Conservation (phyloP, 495 filamentous ascomycete species). For the Tuber microsphaerosporum region DNA sequence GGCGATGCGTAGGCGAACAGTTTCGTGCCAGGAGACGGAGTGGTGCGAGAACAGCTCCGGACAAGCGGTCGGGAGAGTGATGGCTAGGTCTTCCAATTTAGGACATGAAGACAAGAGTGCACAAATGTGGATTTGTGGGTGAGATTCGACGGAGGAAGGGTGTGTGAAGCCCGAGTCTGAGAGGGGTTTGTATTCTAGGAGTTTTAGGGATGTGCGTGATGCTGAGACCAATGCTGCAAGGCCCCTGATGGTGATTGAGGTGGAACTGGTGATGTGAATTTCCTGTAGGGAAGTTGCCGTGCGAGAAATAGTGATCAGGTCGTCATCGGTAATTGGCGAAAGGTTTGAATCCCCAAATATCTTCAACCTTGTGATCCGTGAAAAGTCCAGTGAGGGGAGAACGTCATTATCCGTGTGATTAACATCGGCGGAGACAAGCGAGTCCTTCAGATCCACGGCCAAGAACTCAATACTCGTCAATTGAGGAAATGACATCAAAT, state of each 20-base stretch:
- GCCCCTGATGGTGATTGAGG: slow-evolving; percentile 49
- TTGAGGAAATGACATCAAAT: slow-evolving; percentile 37
- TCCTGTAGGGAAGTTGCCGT: slow-evolving; percentile 50
- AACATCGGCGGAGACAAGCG: slow-evolving; percentile 33
- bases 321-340: slow-evolving; percentile 49
- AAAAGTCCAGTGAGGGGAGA: slow-evolving; percentile 43
- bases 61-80: slow-evolving; percentile 50
- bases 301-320: slow-evolving; percentile 47
- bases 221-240: slow-evolving; percentile 49
- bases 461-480: slow-evolving; percentile 50
- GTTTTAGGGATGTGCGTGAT: slow-evolving; percentile 46
- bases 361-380: slow-evolving; percentile 48
- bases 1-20: slow-evolving; percentile 48
- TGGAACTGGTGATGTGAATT: slow-evolving; percentile 50
- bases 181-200: slow-evolving; percentile 51
- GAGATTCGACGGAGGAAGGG: slow-evolving; percentile 43
- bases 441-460: slow-evolving; percentile 45
- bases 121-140: slow-evolving; percentile 45
- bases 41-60: slow-evolving; percentile 46
- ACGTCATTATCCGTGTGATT: slow-evolving; percentile 30
- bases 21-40: slow-evolving; percentile 47
- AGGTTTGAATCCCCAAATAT: slow-evolving; percentile 51
- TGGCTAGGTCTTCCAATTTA: slow-evolving; percentile 46
- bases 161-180: slow-evolving; percentile 49
- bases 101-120: slow-evolving; percentile 47